Percentiles rank a stretch among this genome's conserved stretches.
Conservation (phyloP, 2,329 filamentous ascomycete genomes). For the Simplicillium sp. region DNA sequence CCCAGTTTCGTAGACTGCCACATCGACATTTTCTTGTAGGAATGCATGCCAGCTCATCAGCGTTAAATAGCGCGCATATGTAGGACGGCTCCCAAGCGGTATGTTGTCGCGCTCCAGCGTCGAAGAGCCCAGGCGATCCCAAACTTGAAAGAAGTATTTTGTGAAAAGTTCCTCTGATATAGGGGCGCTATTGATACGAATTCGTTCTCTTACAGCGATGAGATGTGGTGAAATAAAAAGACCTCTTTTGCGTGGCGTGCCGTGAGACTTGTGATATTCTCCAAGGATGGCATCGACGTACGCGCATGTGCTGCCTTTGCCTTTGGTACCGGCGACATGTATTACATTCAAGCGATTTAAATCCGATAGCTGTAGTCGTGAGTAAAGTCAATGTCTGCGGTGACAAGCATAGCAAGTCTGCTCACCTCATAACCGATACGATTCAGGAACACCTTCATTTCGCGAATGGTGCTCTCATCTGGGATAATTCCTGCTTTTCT, state of each 20-base stretch:
- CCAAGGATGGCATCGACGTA: conserved; percentile 55
- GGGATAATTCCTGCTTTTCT: conserved; percentile 63
- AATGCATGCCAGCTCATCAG: conserved; percentile 61
- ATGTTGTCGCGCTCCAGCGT: conserved; percentile 21
- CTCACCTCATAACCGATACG: conserved; percentile 65
- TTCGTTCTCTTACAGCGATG: conserved; percentile 57
- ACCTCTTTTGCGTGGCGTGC: conserved; percentile 38
- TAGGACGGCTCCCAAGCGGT: conserved; percentile 33
- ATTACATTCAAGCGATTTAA: conserved; percentile 55
- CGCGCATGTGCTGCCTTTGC: conserved; percentile 65
- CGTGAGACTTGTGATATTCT: conserved; percentile 29
- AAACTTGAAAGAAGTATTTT: conserved; percentile 59
- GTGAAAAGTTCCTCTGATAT: conserved; percentile 51
- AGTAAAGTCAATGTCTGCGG: conserved; percentile 1
- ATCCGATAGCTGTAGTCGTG: conserved; percentile 26
- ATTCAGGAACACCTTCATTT: conserved; percentile 70
- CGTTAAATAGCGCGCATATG: conserved; percentile 53
- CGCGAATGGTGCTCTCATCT: conserved; percentile 60
- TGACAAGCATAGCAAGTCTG: background rate
- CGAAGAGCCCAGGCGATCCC: conserved; percentile 41
- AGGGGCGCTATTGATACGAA: conserved; percentile 50
- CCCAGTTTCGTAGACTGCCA: conserved; percentile 56
- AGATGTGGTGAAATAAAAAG: conserved; percentile 64
- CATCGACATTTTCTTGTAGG: conserved; percentile 50
- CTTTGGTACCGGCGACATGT: conserved; percentile 68